phyloP scores from a whole-genome alignment of 352 stramenopile species.

The Phytophthora megakarya region DNA sequence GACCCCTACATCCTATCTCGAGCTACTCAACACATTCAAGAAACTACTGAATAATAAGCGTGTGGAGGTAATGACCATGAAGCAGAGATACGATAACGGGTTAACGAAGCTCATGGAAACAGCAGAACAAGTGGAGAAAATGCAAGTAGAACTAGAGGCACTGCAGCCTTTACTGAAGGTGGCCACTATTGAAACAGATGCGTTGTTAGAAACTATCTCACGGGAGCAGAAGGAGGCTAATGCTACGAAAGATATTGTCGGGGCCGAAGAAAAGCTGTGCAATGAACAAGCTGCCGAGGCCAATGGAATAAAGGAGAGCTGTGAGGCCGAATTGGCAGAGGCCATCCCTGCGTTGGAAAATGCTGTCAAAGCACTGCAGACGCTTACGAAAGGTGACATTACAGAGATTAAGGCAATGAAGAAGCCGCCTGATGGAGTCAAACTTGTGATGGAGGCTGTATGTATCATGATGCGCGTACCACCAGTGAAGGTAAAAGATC shows the following conservation, averaged over 20 bases:
- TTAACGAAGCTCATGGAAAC: conserved; percentile 94
- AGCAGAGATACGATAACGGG: conserved; percentile 93
- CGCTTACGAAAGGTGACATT: conserved; percentile 94
- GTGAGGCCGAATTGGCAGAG: conserved; percentile 92
- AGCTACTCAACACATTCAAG: conserved; percentile 96
- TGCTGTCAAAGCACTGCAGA: conserved; percentile 92
- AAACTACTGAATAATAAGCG: conserved; percentile 92
- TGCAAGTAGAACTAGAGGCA: conserved; percentile 93
- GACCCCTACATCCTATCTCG: conserved; percentile 95
- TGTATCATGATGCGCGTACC: conserved; percentile 96
- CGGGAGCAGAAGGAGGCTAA: conserved; percentile 89
- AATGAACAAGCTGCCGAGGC: conserved; percentile 89
- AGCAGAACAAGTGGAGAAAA: conserved; percentile 93
- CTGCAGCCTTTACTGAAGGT: conserved; percentile 93
- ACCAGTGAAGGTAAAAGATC: conserved; percentile 93
- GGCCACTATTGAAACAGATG: conserved; percentile 91
- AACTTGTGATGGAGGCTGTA: conserved; percentile 94
- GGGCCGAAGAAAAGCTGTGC: conserved; percentile 84
- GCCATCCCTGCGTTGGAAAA: conserved; percentile 93
- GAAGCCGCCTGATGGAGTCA: conserved; percentile 94
- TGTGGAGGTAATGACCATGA: conserved; percentile 90
- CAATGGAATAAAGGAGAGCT: conserved; percentile 90
- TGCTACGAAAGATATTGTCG: conserved; percentile 82
- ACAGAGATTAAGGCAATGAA: conserved; percentile 97
- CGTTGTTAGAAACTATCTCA: conserved; percentile 87